These are phyloP conservation scores for Vigna angularis DNA, from an alignment of 306 rosid genomes.

Conservation along the genomic window DNA sequence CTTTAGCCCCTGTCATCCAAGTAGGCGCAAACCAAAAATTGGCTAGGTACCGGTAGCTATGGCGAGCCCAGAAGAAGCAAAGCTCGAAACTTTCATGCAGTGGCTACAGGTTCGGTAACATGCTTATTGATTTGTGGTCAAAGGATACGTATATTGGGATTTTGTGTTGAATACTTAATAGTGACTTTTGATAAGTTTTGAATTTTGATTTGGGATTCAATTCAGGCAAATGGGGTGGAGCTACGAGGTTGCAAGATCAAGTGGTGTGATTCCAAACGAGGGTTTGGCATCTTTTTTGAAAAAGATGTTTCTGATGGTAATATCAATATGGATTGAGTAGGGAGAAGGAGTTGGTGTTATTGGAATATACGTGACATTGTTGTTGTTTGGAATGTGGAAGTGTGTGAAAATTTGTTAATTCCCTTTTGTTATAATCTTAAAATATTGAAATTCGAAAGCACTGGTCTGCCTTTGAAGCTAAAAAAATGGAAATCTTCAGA, in stretches of 20 bases:
- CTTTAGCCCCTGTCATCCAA: background rate
- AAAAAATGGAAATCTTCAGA: background rate
- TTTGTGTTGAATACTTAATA: background rate
- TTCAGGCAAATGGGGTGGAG: slow-evolving; percentile 79
- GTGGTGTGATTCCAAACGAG: slow-evolving; percentile 78
- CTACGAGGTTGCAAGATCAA: slow-evolving; percentile 81
- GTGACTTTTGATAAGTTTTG: slow-evolving; percentile 28
- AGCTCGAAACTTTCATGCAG: slow-evolving; percentile 70
- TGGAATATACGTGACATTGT: background rate
- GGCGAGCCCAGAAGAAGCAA: slow-evolving; percentile 66
- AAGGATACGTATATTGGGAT: background rate
- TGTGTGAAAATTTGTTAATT: slow-evolving; percentile 8
- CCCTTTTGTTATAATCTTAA: slow-evolving; percentile 19
- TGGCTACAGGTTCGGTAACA: slow-evolving; percentile 75
- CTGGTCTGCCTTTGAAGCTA: slow-evolving; percentile 6
- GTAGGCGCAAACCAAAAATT: slow-evolving; percentile 24
- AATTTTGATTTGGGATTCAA: slow-evolving; percentile 40
- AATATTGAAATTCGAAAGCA: slow-evolving; percentile 3
- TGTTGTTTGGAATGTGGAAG: slow-evolving; percentile 27
- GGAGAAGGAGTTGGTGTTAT: slow-evolving; percentile 16
- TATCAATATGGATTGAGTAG: slow-evolving; percentile 19
- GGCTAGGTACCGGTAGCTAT: slow-evolving; percentile 40
- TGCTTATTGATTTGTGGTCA: background rate
- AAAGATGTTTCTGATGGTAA: slow-evolving; percentile 78
- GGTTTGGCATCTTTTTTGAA: slow-evolving; percentile 77